Evolutionary conservation across 805 yeast species (phyloP).

Genomic region (Yueomyces sp.): DNA sequence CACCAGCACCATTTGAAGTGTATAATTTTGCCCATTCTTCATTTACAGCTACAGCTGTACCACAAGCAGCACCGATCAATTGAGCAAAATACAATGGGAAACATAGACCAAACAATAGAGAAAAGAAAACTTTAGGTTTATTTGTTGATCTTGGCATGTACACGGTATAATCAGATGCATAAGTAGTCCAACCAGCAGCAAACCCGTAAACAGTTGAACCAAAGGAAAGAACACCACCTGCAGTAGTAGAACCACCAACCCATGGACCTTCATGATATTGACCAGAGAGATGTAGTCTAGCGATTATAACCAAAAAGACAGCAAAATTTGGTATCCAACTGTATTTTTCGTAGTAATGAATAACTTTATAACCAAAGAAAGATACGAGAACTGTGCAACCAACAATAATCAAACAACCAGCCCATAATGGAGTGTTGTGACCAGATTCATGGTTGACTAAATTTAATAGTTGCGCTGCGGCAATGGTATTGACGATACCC

Average conservation of each 20-base stretch:
- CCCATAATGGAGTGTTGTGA: constrained; percentile 70
- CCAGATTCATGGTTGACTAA: constrained; percentile 45
- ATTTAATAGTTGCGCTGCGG: constrained; percentile 72
- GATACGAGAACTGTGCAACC: constrained; percentile 57
- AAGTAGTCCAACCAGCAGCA: constrained; percentile 91
- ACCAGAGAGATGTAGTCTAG: constrained; percentile 54
- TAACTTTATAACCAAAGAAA: constrained; percentile 71
- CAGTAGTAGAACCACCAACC: constrained; percentile 47
- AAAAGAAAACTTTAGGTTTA: constrained; percentile 45
- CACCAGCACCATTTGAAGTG: constrained; percentile 52
- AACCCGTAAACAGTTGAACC: constrained; percentile 80
- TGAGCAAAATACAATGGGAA: constrained; percentile 60
- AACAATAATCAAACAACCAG: constrained; percentile 67
- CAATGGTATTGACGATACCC: constrained; percentile 88
- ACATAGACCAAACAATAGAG: constrained; percentile 49
- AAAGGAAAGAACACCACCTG: constrained; percentile 64
- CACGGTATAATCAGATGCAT: constrained; percentile 84
- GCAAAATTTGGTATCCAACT: constrained; percentile 76
- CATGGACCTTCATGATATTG: constrained; percentile 44
- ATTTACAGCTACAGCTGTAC: constrained; percentile 45
- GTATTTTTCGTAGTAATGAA: constrained; percentile 73
- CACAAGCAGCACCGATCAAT: constrained; percentile 79
- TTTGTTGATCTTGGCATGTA: constrained; percentile 63
- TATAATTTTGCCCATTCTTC: constrained; percentile 37
- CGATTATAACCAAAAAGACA: constrained; percentile 66